Evolutionary conservation across 805 yeast genomes (phyloP).

Genomic region (Suhomyces sp.): DNA sequence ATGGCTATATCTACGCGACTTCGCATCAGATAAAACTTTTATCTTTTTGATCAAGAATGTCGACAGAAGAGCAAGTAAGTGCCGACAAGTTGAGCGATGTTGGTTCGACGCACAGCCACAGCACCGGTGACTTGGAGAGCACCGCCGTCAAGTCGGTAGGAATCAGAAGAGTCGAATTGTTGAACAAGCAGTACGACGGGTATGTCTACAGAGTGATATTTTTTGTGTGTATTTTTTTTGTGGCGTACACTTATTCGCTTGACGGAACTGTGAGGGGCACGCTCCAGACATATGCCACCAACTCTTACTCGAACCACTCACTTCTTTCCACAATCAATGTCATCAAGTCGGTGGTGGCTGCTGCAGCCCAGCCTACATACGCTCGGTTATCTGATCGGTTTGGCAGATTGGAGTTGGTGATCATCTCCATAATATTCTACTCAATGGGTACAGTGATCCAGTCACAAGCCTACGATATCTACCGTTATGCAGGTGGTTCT

Average conservation of each 20-base stretch:
- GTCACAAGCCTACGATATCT: slow-evolving; percentile 56
- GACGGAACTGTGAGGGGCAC: slow-evolving; percentile 50
- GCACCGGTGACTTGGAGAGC: neutral
- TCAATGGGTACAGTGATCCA: slow-evolving; percentile 62
- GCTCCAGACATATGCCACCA: slow-evolving; percentile 55
- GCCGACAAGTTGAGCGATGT: neutral
- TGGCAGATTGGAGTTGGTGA: slow-evolving; percentile 56
- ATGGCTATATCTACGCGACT: neutral
- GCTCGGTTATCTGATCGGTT: slow-evolving; percentile 66
- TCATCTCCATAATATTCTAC: slow-evolving; percentile 52
- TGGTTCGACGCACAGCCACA: neutral
- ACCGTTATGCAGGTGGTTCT: slow-evolving; percentile 63
- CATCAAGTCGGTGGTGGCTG: slow-evolving; percentile 57
- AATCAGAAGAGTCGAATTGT: slow-evolving; percentile 54
- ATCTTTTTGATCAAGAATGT: neutral
- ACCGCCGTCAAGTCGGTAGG: slow-evolving; percentile 41
- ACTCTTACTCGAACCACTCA: slow-evolving; percentile 53
- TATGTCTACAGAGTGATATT: slow-evolving; percentile 37
- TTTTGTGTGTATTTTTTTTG: slow-evolving; percentile 49
- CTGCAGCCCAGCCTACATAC: slow-evolving; percentile 62
- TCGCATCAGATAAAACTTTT: neutral
- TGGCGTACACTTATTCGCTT: slow-evolving; percentile 58
- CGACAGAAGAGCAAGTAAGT: neutral
- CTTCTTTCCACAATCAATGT: slow-evolving; percentile 58
- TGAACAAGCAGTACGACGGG: slow-evolving; percentile 46